Conservation (phyloP, 2,329 filamentous ascomycete species). For the Podosphaera xanthii region DNA sequence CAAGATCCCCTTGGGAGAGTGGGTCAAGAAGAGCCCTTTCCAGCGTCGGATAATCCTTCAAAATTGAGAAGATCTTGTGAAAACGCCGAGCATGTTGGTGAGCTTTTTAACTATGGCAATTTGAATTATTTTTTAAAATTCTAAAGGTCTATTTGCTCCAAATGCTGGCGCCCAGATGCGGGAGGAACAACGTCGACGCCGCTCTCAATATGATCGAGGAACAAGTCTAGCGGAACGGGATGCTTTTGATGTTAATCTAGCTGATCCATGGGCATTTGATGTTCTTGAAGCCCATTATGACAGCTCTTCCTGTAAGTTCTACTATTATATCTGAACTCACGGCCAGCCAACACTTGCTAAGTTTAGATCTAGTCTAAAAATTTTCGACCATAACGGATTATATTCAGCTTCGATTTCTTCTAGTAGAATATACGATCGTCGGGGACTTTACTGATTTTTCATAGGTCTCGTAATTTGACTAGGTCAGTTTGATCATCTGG, state of each 20-base stretch:
- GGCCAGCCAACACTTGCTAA: background rate
- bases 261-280: background rate
- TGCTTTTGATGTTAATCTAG: slow-evolving; percentile 6
- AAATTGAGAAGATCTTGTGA: slow-evolving; percentile 77
- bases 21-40: slow-evolving; percentile 55
- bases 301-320: background rate
- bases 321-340: background rate
- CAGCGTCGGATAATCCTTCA: slow-evolving; percentile 57
- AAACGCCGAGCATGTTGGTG: slow-evolving; percentile 65
- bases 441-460: background rate
- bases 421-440: background rate
- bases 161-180: slow-evolving; percentile 50
- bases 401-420: background rate
- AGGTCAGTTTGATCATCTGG: background rate
- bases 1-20: slow-evolving; percentile 33
- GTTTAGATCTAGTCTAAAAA: background rate
- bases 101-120: slow-evolving; percentile 17
- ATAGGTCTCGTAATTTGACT: background rate
- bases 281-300: background rate
- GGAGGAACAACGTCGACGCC: slow-evolving; percentile 47
- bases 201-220: slow-evolving; percentile 62
- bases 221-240: slow-evolving; percentile 38
- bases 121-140: background rate
- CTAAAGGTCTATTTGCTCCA: slow-evolving; percentile 53
- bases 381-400: background rate